Evolutionary conservation across 2,329 filamentous ascomycete species (phyloP).

Genomic region (Colletotrichum sp.): DNA sequence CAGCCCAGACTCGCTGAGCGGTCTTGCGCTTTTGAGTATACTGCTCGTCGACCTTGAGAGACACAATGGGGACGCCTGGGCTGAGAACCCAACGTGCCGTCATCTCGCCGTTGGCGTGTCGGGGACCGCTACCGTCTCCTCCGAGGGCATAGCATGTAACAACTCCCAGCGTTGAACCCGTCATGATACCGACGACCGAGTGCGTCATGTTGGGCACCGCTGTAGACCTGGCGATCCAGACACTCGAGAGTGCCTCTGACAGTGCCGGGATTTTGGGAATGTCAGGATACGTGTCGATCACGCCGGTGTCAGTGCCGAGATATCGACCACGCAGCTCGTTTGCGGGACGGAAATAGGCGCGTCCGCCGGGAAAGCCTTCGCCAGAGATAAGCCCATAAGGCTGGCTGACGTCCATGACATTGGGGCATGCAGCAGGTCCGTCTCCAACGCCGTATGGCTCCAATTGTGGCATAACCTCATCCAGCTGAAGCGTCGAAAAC

Average conservation of each 20-base stretch:
- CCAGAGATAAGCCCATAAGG: conserved; percentile 83
- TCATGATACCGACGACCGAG: conserved; percentile 81
- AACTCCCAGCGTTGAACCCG: conserved; percentile 82
- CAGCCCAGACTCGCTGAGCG: conserved; percentile 82
- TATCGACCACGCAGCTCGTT: conserved; percentile 81
- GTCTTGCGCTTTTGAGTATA: conserved; percentile 75
- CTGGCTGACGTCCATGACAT: conserved; percentile 90
- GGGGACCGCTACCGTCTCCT: conserved; percentile 59
- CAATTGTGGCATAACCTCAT: conserved; percentile 76
- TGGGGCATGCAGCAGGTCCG: conserved; percentile 79
- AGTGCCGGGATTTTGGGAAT: conserved; percentile 78
- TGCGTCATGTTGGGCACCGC: conserved; percentile 74
- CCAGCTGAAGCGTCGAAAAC: conserved; percentile 76
- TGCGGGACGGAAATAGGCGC: conserved; percentile 75
- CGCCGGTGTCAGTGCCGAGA: conserved; percentile 64
- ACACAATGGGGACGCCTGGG: conserved; percentile 90
- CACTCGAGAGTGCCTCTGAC: conserved; percentile 74
- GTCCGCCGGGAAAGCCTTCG: conserved; percentile 85
- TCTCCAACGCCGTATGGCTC: conserved; percentile 79
- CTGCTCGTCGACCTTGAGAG: conserved; percentile 81
- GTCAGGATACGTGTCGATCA: conserved; percentile 69
- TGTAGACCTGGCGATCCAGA: conserved; percentile 89
- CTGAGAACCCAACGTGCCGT: conserved; percentile 90
- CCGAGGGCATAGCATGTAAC: conserved; percentile 83
- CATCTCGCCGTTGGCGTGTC: conserved; percentile 75